These are phyloP conservation scores for Copromyces sp. DNA, from an alignment of 495 filamentous ascomycete species.

Conservation along the genomic window DNA sequence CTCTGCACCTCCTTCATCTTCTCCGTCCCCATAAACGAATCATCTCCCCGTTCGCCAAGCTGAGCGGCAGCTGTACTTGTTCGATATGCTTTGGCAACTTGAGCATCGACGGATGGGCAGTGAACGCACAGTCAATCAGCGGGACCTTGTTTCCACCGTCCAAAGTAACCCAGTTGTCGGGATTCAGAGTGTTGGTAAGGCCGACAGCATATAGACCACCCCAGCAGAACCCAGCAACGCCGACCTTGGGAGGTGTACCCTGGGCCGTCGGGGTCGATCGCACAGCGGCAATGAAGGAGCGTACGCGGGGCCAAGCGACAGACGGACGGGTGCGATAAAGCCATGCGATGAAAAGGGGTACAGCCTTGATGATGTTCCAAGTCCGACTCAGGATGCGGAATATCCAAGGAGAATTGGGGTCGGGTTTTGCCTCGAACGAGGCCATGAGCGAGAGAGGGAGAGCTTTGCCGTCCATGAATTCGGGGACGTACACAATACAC, in stretches of 20 bases:
- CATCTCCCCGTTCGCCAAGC: conserved; percentile 47
- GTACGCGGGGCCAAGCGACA: conserved; percentile 33
- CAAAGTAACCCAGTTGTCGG: conserved; percentile 6
- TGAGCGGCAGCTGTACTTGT: conserved; percentile 40
- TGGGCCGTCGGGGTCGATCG: conserved; percentile 20
- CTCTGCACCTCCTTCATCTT: conserved; percentile 34
- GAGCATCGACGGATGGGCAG: conserved; percentile 45
- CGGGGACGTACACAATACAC: conserved; percentile 44
- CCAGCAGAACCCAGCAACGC: conserved; percentile 51
- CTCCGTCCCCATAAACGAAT: conserved; percentile 30
- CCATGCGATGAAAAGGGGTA: conserved; percentile 24
- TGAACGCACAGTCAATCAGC: conserved; percentile 44
- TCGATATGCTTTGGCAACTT: conserved; percentile 45
- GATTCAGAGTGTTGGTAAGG: conserved; percentile 25
- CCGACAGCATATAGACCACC: conserved; percentile 42
- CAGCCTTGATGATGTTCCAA: conserved; percentile 1
- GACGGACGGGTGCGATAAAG: conserved; percentile 24
- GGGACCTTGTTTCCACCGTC: conserved; percentile 17
- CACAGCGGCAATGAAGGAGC: conserved; percentile 35
- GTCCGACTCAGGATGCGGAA: neutral
- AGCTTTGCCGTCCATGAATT: conserved; percentile 47
- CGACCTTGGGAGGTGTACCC: conserved; percentile 19
- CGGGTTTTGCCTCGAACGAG: conserved; percentile 5
- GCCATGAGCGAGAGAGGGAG: conserved; percentile 12
- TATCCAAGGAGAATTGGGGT: conserved; percentile 3